These are phyloP conservation scores for Paecilomyces niveus DNA, from an alignment of 2,329 filamentous ascomycete species.

Conservation along the genomic window DNA sequence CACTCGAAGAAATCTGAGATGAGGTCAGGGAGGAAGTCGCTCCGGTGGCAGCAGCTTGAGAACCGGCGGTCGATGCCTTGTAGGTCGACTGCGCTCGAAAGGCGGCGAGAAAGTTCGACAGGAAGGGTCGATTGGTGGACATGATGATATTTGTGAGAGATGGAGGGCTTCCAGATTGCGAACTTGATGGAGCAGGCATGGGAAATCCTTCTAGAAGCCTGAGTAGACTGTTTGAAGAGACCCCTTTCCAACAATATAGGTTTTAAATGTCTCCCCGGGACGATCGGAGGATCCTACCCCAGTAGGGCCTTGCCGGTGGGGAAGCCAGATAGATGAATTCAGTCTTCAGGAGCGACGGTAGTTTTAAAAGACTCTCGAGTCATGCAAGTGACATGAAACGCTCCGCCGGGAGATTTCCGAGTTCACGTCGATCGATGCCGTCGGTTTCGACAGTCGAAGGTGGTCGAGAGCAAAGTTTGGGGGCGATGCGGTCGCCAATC, in stretches of 20 bases:
- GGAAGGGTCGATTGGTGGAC: slow-evolving; percentile 60
- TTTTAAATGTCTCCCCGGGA: not conserved
- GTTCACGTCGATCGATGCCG: not conserved
- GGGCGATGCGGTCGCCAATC: not conserved
- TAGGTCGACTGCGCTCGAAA: slow-evolving; percentile 59
- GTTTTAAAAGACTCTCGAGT: not conserved
- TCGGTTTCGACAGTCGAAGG: not conserved
- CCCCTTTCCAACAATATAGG: not conserved
- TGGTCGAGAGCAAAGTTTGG: not conserved
- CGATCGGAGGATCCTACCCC: not conserved
- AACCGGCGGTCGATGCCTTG: slow-evolving; percentile 41
- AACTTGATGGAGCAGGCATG: not conserved
- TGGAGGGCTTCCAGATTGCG: not conserved
- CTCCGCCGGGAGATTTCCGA: not conserved
- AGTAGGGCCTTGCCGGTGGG: not conserved
- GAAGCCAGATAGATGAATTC: not conserved
- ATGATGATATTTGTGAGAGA: slow-evolving; percentile 32
- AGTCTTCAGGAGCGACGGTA: not conserved
- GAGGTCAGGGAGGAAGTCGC: slow-evolving; percentile 30
- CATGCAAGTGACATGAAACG: not conserved
- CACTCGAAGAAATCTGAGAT: slow-evolving; percentile 33
- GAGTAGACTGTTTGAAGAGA: not conserved
- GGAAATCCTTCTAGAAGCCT: not conserved
- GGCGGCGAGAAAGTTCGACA: slow-evolving; percentile 60
- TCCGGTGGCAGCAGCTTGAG: slow-evolving; percentile 27